These are phyloP conservation scores for Rhododendron williamsianum DNA, from an alignment of 148 eudicot species.

Conservation along the genomic window DNA sequence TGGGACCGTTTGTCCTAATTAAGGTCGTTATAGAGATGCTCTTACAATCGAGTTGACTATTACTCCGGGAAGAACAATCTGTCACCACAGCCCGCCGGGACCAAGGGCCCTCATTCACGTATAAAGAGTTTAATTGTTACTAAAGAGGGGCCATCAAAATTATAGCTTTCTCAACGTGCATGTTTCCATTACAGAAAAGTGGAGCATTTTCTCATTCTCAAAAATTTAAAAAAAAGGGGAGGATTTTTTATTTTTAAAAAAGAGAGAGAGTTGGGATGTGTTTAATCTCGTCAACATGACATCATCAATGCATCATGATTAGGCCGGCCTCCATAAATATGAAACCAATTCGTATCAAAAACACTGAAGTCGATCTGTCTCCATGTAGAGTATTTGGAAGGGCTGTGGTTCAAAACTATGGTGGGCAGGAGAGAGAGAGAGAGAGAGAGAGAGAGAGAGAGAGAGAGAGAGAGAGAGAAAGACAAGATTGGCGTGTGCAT, in stretches of 20 bases:
- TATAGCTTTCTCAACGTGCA: constrained; percentile 16
- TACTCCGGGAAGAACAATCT: not conserved
- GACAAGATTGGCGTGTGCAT: constrained; percentile 17
- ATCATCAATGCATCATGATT: constrained; percentile 20
- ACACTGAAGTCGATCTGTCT: not conserved
- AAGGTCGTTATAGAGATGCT: too few relatives aligned
- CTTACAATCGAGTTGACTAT: too few relatives aligned
- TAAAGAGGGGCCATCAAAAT: constrained; percentile 8
- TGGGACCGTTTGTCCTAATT: too few relatives aligned
- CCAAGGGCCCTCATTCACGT: not conserved
- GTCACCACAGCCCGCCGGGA: not conserved
- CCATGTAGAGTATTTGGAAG: too few relatives aligned
- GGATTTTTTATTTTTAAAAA: too few relatives aligned
- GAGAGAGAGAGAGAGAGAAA: not conserved
- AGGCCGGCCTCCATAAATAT: not conserved
- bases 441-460: not conserved
- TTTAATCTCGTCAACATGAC: constrained; percentile 28
- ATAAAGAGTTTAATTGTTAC: not conserved
- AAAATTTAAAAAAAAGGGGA: not conserved
- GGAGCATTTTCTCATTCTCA: not conserved
- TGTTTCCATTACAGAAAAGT: constrained; percentile 24
- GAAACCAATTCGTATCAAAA: not conserved
- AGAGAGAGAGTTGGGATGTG: not conserved
- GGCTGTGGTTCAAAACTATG: not conserved
- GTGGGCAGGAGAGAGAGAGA: not conserved